Evolutionary conservation across 352 stramenopile genomes (phyloP).

Genomic region (Pythium oligandrum): DNA sequence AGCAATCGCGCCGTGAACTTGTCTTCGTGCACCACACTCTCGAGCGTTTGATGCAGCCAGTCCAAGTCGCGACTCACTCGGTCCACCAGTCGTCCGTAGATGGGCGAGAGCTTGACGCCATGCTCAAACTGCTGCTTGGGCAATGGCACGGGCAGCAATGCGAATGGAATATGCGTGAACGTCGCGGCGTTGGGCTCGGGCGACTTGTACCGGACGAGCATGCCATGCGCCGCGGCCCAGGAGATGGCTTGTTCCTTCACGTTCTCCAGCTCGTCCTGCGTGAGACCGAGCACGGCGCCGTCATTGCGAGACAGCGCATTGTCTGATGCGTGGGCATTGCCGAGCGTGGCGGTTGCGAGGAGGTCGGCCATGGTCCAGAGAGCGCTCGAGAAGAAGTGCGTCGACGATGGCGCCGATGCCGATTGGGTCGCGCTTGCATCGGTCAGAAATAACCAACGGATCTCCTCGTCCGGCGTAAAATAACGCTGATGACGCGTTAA

Average conservation of each 20-base stretch:
- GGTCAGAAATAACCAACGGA: no score
- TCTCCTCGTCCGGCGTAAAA: no score
- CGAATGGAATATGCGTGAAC: slow-evolving; percentile 80
- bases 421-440: no score
- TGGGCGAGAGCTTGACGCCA: slow-evolving; percentile 55
- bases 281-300: slow-evolving; percentile 40
- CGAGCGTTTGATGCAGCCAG: slow-evolving; percentile 69
- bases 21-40: slow-evolving; percentile 80
- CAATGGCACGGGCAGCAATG: slow-evolving; percentile 61
- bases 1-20: slow-evolving; percentile 82
- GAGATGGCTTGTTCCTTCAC: slow-evolving; percentile 72
- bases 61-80: slow-evolving; percentile 74
- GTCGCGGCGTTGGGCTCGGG: slow-evolving; percentile 22
- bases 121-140: slow-evolving; percentile 55
- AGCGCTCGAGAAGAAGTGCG: no score
- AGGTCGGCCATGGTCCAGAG: slow-evolving; percentile 17
- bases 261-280: slow-evolving; percentile 28
- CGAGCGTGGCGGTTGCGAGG: slow-evolving; percentile 17
- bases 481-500: no score
- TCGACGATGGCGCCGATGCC: no score
- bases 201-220: slow-evolving; percentile 66
- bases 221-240: slow-evolving; percentile 65
- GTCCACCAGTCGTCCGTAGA: slow-evolving; percentile 78
- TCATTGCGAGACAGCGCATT: slow-evolving; percentile 7
- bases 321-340: slow-evolving; percentile 8